These are phyloP conservation scores for Amanita polypyramis DNA, from an alignment of 768 basidiomycete species.

Conservation along the genomic window DNA sequence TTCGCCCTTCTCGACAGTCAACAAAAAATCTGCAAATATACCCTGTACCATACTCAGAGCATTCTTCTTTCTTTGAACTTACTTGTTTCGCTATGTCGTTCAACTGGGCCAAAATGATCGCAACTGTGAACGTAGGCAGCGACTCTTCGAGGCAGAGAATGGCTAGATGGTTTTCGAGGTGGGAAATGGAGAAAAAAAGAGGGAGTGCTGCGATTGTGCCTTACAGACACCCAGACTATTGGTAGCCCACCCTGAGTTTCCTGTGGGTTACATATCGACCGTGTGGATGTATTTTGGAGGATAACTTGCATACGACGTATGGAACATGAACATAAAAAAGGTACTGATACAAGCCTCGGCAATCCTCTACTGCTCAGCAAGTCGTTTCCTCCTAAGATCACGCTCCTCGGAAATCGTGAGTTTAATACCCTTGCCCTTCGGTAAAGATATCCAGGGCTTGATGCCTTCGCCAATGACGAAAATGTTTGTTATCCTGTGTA, in stretches of 20 bases:
- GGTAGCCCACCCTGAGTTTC: slow-evolving; percentile 21
- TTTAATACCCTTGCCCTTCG: slow-evolving; percentile 96
- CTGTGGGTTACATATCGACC: not conserved
- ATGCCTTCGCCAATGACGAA: slow-evolving; percentile 94
- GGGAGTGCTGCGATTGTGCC: slow-evolving; percentile 26
- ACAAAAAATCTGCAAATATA: slow-evolving; percentile 61
- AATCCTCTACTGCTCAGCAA: slow-evolving; percentile 53
- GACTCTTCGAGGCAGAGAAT: slow-evolving; percentile 72
- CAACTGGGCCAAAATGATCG: slow-evolving; percentile 82
- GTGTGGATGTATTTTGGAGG: slow-evolving; percentile 11
- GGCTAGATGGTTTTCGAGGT: slow-evolving; percentile 79
- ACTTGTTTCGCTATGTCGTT: slow-evolving; percentile 91
- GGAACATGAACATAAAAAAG: slow-evolving; percentile 19
- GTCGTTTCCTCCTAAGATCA: slow-evolving; percentile 79
- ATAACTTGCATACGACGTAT: slow-evolving; percentile 31
- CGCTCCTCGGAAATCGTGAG: slow-evolving; percentile 96
- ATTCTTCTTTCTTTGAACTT: slow-evolving; percentile 91
- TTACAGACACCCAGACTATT: slow-evolving; percentile 36
- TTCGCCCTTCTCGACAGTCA: slow-evolving; percentile 63
- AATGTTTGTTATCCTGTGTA: slow-evolving; percentile 81
- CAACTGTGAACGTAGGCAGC: slow-evolving; percentile 86
- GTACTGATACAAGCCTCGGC: slow-evolving; percentile 12
- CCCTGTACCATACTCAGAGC: slow-evolving; percentile 90
- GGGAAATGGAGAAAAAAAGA: slow-evolving; percentile 70
- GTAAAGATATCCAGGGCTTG: slow-evolving; percentile 96